Evolutionary conservation across 352 stramenopile genomes (phyloP).

Genomic region (Peronospora tabacina): DNA sequence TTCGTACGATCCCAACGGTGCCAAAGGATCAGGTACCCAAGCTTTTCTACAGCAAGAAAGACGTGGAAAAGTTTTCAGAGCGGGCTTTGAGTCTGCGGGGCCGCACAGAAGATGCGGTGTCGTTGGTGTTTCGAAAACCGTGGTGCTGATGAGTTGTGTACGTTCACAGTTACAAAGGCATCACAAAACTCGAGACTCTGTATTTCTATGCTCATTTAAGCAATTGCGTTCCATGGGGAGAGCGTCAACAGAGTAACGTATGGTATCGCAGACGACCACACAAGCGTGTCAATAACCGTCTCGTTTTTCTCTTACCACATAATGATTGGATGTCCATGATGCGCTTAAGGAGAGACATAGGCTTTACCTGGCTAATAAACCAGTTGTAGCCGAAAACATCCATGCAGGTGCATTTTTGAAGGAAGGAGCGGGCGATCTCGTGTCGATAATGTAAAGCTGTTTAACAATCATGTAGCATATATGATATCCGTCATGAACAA

Average conservation of each 20-base stretch:
- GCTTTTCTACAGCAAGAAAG: constrained; percentile 59
- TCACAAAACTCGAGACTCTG: not conserved
- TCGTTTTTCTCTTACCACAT: constrained; percentile 14
- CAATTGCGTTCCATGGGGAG: constrained; percentile 15
- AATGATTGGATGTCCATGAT: constrained; percentile 6
- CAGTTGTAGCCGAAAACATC: too few relatives aligned
- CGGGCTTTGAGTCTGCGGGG: constrained; percentile 41
- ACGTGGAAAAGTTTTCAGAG: constrained; percentile 53
- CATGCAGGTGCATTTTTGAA: too few relatives aligned
- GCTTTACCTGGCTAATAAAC: too few relatives aligned
- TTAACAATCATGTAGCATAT: too few relatives aligned
- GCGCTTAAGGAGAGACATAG: too few relatives aligned
- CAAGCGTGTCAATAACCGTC: constrained; percentile 6
- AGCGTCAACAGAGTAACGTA: constrained; percentile 4
- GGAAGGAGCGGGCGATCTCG: too few relatives aligned
- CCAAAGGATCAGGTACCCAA: constrained; percentile 40
- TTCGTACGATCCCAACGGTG: constrained; percentile 49
- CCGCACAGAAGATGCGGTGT: constrained; percentile 52
- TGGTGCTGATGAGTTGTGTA: constrained; percentile 12
- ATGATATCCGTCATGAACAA: too few relatives aligned
- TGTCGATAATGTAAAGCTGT: too few relatives aligned
- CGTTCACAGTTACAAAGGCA: not conserved
- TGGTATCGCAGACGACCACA: constrained; percentile 8
- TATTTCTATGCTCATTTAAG: constrained; percentile 12
- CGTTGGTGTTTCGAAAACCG: constrained; percentile 30